Conservation (phyloP, 169 alveolate genomes). For the Perkinsus chesapeaki region DNA sequence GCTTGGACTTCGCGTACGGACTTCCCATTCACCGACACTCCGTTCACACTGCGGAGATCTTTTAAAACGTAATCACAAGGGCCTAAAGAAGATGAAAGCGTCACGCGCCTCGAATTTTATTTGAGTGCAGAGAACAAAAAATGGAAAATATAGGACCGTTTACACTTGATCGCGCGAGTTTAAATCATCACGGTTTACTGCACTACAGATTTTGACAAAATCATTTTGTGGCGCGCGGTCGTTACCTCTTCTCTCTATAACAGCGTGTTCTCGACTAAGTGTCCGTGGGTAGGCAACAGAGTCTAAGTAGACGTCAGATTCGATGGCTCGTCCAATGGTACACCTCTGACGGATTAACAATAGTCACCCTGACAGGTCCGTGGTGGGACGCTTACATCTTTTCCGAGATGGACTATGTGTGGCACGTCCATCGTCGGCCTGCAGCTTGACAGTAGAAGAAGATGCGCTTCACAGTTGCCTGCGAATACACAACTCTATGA, state of each 20-base stretch:
- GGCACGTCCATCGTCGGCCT: not conserved
- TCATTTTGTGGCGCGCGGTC: not conserved
- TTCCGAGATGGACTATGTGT: not conserved
- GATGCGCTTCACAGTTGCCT: not conserved
- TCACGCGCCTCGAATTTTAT: not conserved
- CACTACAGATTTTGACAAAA: not conserved
- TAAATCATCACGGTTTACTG: no score
- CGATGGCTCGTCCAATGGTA: not conserved
- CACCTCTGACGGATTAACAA: not conserved
- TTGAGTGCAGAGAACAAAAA: no score
- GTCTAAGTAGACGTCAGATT: not conserved
- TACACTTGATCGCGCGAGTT: no score
- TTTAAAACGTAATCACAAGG: not conserved
- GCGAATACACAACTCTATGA: not conserved
- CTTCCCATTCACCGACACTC: not conserved
- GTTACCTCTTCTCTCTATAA: not conserved
- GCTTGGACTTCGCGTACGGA: not conserved
- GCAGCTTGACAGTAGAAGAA: not conserved
- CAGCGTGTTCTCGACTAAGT: not conserved
- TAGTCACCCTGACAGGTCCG: not conserved
- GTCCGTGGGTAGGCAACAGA: not conserved
- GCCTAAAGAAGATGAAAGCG: not conserved
- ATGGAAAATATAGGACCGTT: no score
- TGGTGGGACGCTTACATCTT: not conserved
- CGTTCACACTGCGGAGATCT: not conserved